Evolutionary conservation across 2,329 filamentous ascomycete species (phyloP).

Genomic region (Monosporascus sp.): DNA sequence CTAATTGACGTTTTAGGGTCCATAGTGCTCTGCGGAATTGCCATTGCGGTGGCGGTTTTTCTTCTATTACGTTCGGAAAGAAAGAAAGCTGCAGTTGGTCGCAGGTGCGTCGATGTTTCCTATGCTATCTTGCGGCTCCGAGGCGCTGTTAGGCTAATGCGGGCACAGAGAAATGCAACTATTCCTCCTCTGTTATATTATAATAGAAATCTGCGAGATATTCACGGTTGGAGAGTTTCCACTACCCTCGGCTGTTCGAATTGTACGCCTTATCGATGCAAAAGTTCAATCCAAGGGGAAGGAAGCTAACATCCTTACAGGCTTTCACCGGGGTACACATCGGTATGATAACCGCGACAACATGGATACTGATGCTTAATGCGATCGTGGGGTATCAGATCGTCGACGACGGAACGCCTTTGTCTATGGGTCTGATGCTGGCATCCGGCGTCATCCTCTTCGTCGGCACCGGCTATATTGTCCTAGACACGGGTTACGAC

Average conservation of each 20-base stretch:
- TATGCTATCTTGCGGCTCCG: neutral
- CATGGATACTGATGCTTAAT: slow-evolving; percentile 90
- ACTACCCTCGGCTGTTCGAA: slow-evolving; percentile 62
- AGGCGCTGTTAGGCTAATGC: slow-evolving; percentile 16
- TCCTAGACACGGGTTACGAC: slow-evolving; percentile 82
- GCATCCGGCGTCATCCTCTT: slow-evolving; percentile 69
- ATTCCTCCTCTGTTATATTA: slow-evolving; percentile 79
- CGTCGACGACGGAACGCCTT: slow-evolving; percentile 83
- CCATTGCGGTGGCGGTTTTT: slow-evolving; percentile 63
- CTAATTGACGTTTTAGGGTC: slow-evolving; percentile 56
- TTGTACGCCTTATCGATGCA: slow-evolving; percentile 49
- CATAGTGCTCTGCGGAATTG: slow-evolving; percentile 74
- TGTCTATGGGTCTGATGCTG: slow-evolving; percentile 73
- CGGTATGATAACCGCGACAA: slow-evolving; percentile 79
- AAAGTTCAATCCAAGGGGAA: neutral
- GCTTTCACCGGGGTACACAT: slow-evolving; percentile 88
- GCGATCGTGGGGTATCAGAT: slow-evolving; percentile 90
- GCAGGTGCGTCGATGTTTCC: slow-evolving; percentile 58
- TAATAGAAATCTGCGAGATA: slow-evolving; percentile 92
- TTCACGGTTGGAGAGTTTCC: slow-evolving; percentile 92
- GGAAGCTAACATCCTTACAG: slow-evolving; percentile 36
- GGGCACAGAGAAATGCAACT: slow-evolving; percentile 83
- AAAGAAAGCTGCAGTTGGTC: slow-evolving; percentile 89
- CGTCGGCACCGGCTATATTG: slow-evolving; percentile 90
- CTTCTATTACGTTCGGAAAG: slow-evolving; percentile 77